phyloP scores from a whole-genome alignment of 139 green algal genomes.

The Micromonas commoda region DNA sequence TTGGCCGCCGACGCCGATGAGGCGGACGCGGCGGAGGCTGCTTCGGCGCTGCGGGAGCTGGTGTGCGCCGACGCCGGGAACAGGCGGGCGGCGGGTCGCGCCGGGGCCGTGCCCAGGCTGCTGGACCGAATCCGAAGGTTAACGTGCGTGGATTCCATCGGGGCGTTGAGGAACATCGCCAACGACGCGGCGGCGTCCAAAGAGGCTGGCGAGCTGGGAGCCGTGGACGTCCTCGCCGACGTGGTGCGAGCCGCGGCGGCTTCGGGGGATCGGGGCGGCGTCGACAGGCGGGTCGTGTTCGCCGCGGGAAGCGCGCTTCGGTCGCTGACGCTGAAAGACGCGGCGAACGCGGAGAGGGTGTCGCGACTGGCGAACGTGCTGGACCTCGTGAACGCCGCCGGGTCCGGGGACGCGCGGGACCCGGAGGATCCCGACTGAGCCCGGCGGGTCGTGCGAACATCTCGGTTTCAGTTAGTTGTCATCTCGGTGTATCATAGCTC shows the following conservation, averaged over 20 bases:
- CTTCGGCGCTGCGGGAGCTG: neutral
- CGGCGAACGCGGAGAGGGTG: neutral
- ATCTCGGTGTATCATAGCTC: no score
- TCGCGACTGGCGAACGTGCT: no score
- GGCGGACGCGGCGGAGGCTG: neutral
- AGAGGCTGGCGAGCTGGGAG: neutral
- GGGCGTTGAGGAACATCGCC: neutral
- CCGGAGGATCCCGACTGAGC: no score
- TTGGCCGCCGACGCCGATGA: neutral
- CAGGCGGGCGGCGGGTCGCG: neutral
- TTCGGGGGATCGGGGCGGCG: neutral
- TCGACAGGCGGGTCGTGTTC: neutral
- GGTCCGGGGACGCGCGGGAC: no score
- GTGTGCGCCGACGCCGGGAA: constrained; percentile 6
- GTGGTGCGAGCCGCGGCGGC: neutral
- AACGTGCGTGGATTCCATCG: neutral
- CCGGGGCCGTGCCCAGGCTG: neutral
- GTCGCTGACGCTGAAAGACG: neutral
- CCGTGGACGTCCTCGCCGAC: neutral
- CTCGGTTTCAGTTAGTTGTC: no score
- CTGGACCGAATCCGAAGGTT: neutral
- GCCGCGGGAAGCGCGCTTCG: neutral
- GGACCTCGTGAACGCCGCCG: no score
- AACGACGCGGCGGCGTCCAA: neutral
- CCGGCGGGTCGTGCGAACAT: no score